Evolutionary conservation across 495 filamentous ascomycete species (phyloP), one percentile per base, ranked within the genome.

Genomic region (Barbatosphaeria neglecta): DNA sequence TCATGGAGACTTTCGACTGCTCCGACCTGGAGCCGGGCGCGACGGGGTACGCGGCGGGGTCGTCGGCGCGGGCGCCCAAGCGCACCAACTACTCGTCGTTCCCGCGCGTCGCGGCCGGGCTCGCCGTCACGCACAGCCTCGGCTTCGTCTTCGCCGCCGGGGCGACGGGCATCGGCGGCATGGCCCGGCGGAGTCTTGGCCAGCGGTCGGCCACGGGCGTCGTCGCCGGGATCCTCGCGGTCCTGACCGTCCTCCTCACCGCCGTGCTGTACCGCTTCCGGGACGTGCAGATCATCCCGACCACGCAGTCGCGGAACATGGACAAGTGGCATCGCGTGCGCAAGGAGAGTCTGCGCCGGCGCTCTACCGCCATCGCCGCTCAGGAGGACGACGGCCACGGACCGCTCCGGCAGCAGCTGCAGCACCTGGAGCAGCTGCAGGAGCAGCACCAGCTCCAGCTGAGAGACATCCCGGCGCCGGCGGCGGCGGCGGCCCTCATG

Each of bases 1-100:
- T 89, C 62, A 88, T 87, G 85, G 84, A 89, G 54, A 80, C 80
- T 17, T 88, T 77, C 57, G 84, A 89, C 58, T 82, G 80, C 6
- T 85, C 81, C 18, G 85, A 88, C 53, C 70, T 86, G 1, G 80
- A 64, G 37, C 63, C 71, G 10, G 59, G 83, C 56, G 77, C 80
- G 69, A 79, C 80, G 43, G 73, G 76, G 68, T 72, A 50, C 61
- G 74, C 25, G 61, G 64, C 35, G 59, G 69, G 43, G 67, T 69
- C 13, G 68, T 35, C 31, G 31, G 1, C 65, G 45, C 70, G 56
- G 27, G 64, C 66, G 47, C 60, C 64, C 37, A 80, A 78, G 51
- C 66, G 80, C 44, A 81, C 77, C 37, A 80, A 83, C 55, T 80
- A 84, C 60, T 79, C 81, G 17, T 72, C 72, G 31, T 82, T 81